Evolutionary conservation across 2,329 filamentous ascomycete genomes (phyloP), one percentile per base, ranked within the genome.

Genomic region (Cladophialophora bantiana): DNA sequence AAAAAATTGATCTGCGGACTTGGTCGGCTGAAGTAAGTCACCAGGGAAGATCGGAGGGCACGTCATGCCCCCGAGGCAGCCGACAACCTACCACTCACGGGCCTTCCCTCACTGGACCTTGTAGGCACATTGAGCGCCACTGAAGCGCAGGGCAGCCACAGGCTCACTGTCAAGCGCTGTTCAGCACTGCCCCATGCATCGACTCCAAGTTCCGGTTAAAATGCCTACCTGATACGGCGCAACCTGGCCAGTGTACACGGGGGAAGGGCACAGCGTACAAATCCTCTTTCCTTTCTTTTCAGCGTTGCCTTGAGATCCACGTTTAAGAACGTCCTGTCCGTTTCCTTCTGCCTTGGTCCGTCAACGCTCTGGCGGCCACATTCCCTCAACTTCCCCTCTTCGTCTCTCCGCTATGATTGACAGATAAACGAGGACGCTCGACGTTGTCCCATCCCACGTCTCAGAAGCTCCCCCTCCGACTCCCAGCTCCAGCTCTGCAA

Each of bases 361-460:
- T 50, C 45, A 50, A 50, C 18, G n/a, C 45, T 50, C 38, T 42
- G 40, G 13, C 15, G 40, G 40, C 40, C 7, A 31, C 26, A 26
- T 18, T 35, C 36, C 12, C 60, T 50, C 18, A 18, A 13, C 31
- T 48, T 34, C 50, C 34, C 56, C 53, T n/a, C 55, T 38, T 53
- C 35, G 50, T 48, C 42, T 40, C 40, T 36, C 59, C 26, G 26
- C 48, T 67, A 67, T 67, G 65, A 67, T 64, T 60, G 65, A 64
- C 56, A 64, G 65, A 67, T 67, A 60, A 64, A 59, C 45, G 34
- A 42, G 15, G 42, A 42, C 26, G 6, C 15, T 57, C 38, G 57
- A 40, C 45, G 18, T 34, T 42, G 18, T 62, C 65, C 45, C 35
- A 31, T 58, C 64, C 52, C 38, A 42, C 20, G 40, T 18, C 38